Conservation (phyloP, 495 filamentous ascomycete species). For the Pseudoneurospora amorphoporcata region DNA sequence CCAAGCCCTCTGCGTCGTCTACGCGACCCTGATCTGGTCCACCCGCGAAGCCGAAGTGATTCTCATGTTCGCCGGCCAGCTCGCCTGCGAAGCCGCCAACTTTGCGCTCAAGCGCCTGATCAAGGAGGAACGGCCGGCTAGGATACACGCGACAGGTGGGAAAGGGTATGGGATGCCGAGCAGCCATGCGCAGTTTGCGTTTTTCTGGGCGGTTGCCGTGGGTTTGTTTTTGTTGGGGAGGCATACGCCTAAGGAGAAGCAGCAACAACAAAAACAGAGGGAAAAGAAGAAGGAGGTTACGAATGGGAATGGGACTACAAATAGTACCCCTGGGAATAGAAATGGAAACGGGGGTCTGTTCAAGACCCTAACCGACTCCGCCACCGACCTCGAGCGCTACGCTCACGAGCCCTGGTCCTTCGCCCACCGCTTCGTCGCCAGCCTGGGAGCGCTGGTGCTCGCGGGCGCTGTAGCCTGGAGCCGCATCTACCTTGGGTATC, state of each 20-base stretch:
- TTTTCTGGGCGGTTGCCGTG: constrained; percentile 78
- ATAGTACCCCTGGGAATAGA: not conserved
- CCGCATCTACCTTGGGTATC: constrained; percentile 86
- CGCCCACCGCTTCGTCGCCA: constrained; percentile 45
- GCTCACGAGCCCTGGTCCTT: constrained; percentile 44
- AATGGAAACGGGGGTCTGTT: not conserved
- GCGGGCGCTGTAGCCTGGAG: constrained; percentile 68
- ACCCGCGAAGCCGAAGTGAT: constrained; percentile 84
- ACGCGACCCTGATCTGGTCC: constrained; percentile 80
- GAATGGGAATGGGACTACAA: not conserved
- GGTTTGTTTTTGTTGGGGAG: constrained; percentile 72
- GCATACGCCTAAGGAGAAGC: constrained; percentile 44
- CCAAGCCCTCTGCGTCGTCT: constrained; percentile 80
- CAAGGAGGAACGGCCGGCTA: constrained; percentile 77
- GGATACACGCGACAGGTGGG: constrained; percentile 55
- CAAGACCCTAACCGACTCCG: constrained; percentile 9
- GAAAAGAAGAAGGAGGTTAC: not conserved
- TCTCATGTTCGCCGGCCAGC: constrained; percentile 84
- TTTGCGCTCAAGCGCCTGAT: constrained; percentile 81
- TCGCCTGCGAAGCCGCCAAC: constrained; percentile 90
- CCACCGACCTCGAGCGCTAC: constrained; percentile 20
- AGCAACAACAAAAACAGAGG: not conserved
- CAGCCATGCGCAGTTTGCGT: constrained; percentile 89
- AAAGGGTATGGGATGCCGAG: constrained; percentile 99
- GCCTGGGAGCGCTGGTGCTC: constrained; percentile 42